Percentiles rank a stretch among this genome's conserved stretches.
Evolutionary conservation across 345 rosid species (phyloP).

Genomic region (Capsella bursapastoris): DNA sequence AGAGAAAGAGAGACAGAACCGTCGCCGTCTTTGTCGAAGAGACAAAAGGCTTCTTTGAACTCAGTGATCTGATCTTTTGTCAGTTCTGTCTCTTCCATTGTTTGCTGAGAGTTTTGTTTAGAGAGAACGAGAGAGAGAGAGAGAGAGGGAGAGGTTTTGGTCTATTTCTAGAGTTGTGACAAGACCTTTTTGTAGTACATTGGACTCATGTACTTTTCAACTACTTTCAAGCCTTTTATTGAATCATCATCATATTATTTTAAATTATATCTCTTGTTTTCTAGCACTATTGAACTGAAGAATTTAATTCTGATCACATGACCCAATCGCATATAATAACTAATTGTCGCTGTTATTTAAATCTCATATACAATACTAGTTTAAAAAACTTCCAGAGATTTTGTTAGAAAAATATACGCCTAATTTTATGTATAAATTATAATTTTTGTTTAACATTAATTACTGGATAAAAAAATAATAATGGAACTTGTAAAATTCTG

Average conservation of each 20-base stretch:
- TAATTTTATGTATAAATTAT: too few species aligned
- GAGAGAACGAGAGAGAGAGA: slow-evolving; percentile 10
- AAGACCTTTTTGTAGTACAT: slow-evolving; percentile 31
- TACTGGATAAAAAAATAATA: too few species aligned
- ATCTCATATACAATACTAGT: not conserved
- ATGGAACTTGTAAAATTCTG: too few species aligned
- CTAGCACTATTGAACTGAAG: not conserved
- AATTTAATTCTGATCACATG: slow-evolving; percentile 36
- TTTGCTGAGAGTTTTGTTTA: not conserved
- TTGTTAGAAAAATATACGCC: too few species aligned
- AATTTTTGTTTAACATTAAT: too few species aligned
- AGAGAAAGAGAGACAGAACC: slow-evolving; percentile 48
- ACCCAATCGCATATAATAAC: slow-evolving; percentile 6
- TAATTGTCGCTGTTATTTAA: slow-evolving; percentile 1
- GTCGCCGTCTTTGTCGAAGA: slow-evolving; percentile 81
- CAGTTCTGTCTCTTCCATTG: slow-evolving; percentile 47
- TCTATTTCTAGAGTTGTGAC: slow-evolving; percentile 35
- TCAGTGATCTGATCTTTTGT: slow-evolving; percentile 57
- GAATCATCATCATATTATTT: slow-evolving; percentile 1
- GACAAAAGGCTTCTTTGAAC: slow-evolving; percentile 70
- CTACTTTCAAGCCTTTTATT: not conserved
- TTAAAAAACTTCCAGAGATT: not conserved
- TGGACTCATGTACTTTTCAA: slow-evolving; percentile 36
- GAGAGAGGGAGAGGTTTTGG: slow-evolving; percentile 23
- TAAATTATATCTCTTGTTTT: not conserved